A percentile compares a stretch with the other conserved stretches of the same genome.
Conservation (phyloP, 345 rosid genomes). For the Euphorbia peplus region DNA sequence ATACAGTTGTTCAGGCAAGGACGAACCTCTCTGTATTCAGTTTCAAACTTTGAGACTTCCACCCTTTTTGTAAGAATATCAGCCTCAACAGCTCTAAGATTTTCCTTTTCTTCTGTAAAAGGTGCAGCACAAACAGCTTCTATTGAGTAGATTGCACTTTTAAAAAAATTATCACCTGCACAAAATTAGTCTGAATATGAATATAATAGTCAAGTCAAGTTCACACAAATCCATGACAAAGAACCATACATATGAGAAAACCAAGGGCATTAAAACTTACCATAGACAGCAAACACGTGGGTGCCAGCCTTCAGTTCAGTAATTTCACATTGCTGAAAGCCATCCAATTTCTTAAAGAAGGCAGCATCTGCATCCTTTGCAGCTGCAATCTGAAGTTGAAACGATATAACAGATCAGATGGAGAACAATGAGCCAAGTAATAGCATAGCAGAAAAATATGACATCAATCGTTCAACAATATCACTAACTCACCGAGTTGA, state of each 20-base stretch:
- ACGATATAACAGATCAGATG: constrained; percentile 6
- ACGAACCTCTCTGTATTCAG: constrained; percentile 84
- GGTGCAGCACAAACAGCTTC: constrained; percentile 84
- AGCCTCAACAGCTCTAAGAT: constrained; percentile 84
- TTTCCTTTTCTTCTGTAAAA: constrained; percentile 67
- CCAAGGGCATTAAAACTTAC: constrained; percentile 43
- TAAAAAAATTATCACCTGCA: constrained; percentile 95
- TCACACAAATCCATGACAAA: constrained; percentile 11
- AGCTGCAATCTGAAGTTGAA: constrained; percentile 55
- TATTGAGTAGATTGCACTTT: constrained; percentile 78
- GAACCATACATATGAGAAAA: constrained; percentile 6
- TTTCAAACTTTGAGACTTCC: constrained; percentile 85
- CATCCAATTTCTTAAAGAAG: constrained; percentile 89
- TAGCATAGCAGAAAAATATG: constrained; percentile 9
- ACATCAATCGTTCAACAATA: background rate
- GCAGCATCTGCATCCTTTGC: constrained; percentile 91
- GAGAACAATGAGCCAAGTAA: constrained; percentile 17
- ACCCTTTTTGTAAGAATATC: constrained; percentile 78
- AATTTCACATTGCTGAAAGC: constrained; percentile 95
- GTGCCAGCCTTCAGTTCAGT: constrained; percentile 82
- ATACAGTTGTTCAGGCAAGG: constrained; percentile 6
- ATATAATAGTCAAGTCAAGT: constrained; percentile 17
- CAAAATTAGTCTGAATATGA: constrained; percentile 18
- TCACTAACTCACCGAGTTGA: constrained; percentile 57
- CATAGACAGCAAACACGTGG: constrained; percentile 92